These are phyloP conservation scores for Albifimbria verrucaria DNA, from an alignment of 2,329 filamentous ascomycete species.

Conservation along the genomic window DNA sequence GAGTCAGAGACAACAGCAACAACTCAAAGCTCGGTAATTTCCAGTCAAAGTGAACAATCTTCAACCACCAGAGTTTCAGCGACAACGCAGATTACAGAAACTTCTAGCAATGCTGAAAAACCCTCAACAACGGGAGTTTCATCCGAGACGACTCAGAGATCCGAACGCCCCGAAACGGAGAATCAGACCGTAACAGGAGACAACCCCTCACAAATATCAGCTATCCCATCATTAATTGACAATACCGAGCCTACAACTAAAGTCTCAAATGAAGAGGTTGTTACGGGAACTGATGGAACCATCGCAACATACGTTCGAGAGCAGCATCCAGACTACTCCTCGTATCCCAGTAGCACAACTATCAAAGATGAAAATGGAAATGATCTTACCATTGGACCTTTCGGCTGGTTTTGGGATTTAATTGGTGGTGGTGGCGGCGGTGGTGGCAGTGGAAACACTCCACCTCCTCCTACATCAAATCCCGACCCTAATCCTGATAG, in stretches of 20 bases:
- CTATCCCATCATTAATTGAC: neutral
- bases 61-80: neutral
- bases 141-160: no score
- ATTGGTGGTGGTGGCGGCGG: neutral
- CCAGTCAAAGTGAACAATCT: neutral
- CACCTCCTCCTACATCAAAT: neutral
- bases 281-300: constrained; percentile 1
- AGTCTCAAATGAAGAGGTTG: neutral
- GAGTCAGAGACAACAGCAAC: neutral
- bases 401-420: constrained; percentile 3
- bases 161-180: no score
- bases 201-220: neutral
- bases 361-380: neutral
- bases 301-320: constrained; percentile 1
- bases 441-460: neutral
- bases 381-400: neutral
- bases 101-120: no score
- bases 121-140: no score
- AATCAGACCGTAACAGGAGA: no score
- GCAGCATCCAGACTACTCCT: constrained; percentile 2
- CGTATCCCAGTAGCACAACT: neutral
- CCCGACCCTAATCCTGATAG: neutral
- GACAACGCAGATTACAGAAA: no score
- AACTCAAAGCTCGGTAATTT: neutral
- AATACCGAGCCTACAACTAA: neutral